phyloP scores from a whole-genome alignment of 305 asterid genomes.

The Fraxinus paxiana region DNA sequence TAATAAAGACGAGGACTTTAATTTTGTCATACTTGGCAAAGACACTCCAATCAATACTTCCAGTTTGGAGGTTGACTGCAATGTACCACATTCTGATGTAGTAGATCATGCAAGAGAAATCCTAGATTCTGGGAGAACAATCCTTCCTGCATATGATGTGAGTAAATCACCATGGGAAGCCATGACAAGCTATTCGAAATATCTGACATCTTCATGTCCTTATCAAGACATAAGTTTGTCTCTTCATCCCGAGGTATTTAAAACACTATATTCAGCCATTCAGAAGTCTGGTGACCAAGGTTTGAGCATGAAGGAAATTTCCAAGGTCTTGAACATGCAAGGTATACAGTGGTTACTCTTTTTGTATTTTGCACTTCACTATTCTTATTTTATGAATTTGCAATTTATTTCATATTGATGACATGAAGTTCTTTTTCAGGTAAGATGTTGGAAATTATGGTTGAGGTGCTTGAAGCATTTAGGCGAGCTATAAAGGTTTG shows the following conservation, averaged over 20 bases:
- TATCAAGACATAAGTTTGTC: constrained; percentile 27
- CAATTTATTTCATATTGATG: constrained; percentile 24
- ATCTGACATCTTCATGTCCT: constrained; percentile 47
- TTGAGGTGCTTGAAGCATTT: constrained; percentile 80
- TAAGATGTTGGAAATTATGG: constrained; percentile 45
- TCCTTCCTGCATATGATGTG: constrained; percentile 29
- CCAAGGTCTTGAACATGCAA: constrained; percentile 40
- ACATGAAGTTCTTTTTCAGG: constrained; percentile 43
- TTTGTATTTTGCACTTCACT: constrained; percentile 4
- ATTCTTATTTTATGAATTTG: constrained; percentile 12
- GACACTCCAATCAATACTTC: constrained; percentile 26
- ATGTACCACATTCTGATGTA: constrained; percentile 26
- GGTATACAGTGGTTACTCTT: constrained; percentile 44
- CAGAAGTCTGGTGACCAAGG: constrained; percentile 95
- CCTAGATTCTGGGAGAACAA: constrained; percentile 30
- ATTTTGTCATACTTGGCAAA: constrained; percentile 25
- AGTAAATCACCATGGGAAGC: constrained; percentile 74
- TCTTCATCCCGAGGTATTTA: constrained; percentile 52
- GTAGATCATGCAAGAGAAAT: constrained; percentile 38
- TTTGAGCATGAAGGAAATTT: constrained; percentile 68
- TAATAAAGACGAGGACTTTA: constrained; percentile 31
- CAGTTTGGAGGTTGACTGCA: constrained; percentile 24
- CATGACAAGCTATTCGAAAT: constrained; percentile 59
- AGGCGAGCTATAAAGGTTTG: constrained; percentile 78
- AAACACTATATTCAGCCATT: constrained; percentile 65